Percentiles rank a stretch among this genome's conserved stretches.
Conservation (phyloP, 2,329 filamentous ascomycete species). For the Colletotrichum sp. region DNA sequence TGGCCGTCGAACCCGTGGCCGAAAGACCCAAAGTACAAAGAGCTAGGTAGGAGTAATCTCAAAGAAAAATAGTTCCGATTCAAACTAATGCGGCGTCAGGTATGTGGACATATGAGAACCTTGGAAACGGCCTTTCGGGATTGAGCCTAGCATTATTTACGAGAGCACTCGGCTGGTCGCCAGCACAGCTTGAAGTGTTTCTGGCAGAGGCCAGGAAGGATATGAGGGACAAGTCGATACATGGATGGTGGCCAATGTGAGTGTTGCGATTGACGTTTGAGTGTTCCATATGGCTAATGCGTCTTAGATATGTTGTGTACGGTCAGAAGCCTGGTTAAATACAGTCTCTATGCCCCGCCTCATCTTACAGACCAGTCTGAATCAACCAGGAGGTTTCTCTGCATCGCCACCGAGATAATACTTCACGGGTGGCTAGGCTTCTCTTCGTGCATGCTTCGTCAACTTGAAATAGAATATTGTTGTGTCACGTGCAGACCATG, state of each 20-base stretch:
- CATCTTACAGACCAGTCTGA: not conserved
- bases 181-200: conserved; percentile 36
- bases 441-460: too few relatives aligned
- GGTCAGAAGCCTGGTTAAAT: not conserved
- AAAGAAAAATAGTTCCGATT: accelerated
- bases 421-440: accelerated
- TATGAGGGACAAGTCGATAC: conserved; percentile 34
- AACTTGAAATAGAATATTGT: too few relatives aligned
- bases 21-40: conserved; percentile 53
- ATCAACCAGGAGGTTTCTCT: not conserved
- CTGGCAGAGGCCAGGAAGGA: conserved; percentile 36
- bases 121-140: conserved; percentile 36
- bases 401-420: not conserved
- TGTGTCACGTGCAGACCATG: too few relatives aligned
- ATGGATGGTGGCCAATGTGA: conserved; percentile 44
- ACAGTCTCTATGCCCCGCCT: accelerated
- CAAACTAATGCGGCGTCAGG: not conserved
- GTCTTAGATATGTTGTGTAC: not conserved
- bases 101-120: conserved; percentile 34
- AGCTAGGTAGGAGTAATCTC: conserved; percentile 41
- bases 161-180: conserved; percentile 35
- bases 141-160: conserved; percentile 41
- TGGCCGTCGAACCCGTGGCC: conserved; percentile 59
- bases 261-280: not conserved
- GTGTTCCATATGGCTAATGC: not conserved